Percentiles rank a stretch among this genome's conserved stretches.
Evolutionary conservation across 345 rosid species (phyloP).

Genomic region (Eucalyptus rudis): DNA sequence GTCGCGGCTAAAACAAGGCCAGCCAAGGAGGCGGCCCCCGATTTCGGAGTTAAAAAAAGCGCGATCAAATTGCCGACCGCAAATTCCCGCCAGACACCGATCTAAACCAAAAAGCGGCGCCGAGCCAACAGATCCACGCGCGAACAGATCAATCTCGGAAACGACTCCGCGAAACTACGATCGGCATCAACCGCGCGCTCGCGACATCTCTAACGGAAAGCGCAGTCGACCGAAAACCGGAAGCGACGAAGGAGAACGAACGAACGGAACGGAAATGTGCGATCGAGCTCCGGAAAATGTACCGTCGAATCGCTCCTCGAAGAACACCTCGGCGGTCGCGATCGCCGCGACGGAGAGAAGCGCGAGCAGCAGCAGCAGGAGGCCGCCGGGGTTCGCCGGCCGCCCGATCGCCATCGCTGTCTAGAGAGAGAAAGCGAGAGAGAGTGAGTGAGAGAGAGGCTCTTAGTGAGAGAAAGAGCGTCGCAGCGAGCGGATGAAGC

Average conservation of each 20-base stretch:
- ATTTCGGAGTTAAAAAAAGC: neutral
- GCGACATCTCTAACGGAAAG: neutral
- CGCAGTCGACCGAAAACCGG: neutral
- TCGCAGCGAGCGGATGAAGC: neutral
- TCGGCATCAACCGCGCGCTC: neutral
- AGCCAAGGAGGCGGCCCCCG: neutral
- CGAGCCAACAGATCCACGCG: neutral
- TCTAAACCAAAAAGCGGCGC: neutral
- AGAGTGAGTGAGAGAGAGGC: neutral
- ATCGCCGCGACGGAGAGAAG: constrained; percentile 15
- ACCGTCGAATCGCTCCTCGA: constrained; percentile 95
- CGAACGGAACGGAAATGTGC: neutral
- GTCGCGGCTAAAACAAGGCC: neutral
- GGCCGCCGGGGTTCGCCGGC: constrained; percentile 7
- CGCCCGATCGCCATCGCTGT: constrained; percentile 23
- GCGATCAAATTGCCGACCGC: neutral
- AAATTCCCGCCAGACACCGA: neutral
- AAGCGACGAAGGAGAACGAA: neutral
- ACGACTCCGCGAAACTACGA: neutral
- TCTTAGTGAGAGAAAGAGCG: neutral
- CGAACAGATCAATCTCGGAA: neutral
- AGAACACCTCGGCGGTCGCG: constrained; percentile 60
- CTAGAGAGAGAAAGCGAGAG: neutral
- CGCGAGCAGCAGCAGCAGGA: constrained; percentile 14
- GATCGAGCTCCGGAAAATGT: neutral